These are phyloP conservation scores for Fusarium clavum DNA, from an alignment of 2,329 filamentous ascomycete genomes.

Conservation along the genomic window DNA sequence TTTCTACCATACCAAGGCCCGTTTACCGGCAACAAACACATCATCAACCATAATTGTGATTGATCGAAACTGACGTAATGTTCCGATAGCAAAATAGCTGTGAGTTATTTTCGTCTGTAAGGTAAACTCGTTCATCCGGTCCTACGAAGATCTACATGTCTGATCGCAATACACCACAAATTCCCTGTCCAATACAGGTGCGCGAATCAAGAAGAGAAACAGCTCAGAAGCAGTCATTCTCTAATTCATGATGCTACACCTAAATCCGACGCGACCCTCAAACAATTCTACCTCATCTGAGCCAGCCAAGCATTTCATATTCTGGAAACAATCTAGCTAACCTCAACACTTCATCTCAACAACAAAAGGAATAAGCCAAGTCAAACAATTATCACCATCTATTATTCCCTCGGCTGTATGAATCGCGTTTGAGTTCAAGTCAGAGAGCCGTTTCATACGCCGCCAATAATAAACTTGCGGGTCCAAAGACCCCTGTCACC, in stretches of 20 bases:
- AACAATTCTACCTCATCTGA: neutral
- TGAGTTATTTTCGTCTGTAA: neutral
- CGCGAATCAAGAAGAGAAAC: neutral
- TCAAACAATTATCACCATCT: neutral
- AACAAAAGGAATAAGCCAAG: neutral
- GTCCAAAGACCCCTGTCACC: neutral
- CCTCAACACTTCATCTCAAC: neutral
- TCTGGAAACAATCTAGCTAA: neutral
- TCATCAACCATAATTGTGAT: no score
- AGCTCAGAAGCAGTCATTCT: no score
- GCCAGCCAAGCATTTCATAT: neutral
- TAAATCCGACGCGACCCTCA: neutral
- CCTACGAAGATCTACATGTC: neutral
- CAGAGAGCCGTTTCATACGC: neutral
- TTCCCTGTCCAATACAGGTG: neutral
- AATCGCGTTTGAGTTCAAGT: neutral
- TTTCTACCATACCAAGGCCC: no score
- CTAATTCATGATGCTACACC: neutral
- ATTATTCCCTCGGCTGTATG: neutral
- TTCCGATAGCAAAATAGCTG: fast-evolving
- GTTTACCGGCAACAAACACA: no score
- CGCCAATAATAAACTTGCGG: neutral
- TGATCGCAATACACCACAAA: neutral
- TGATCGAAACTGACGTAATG: neutral
- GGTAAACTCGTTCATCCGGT: neutral